Conservation (phyloP, 73 alveolate genomes). For the Paraurostyla sp. region DNA sequence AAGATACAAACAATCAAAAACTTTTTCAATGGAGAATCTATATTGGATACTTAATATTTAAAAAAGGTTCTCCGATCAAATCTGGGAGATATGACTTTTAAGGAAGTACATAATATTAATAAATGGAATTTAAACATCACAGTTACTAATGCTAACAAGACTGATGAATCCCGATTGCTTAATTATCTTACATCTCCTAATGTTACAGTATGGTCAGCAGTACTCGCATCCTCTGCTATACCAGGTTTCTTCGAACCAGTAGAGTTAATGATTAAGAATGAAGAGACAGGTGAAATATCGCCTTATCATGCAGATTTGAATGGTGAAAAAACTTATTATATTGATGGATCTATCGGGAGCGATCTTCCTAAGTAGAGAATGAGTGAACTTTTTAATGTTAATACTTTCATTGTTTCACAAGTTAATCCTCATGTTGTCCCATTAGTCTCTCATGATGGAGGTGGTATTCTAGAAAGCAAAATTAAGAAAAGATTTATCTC, state of each 20-base stretch:
- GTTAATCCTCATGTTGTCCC: slow-evolving; percentile 84
- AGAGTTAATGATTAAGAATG: slow-evolving; percentile 75
- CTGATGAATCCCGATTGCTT: slow-evolving; percentile 69
- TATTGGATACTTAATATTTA: slow-evolving; percentile 61
- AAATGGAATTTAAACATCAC: slow-evolving; percentile 80
- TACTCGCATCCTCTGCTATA: slow-evolving; percentile 77
- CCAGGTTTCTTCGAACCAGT: slow-evolving; percentile 82
- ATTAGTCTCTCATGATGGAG: slow-evolving; percentile 77
- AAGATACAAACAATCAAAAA: background rate
- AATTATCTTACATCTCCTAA: slow-evolving; percentile 86
- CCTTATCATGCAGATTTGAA: slow-evolving; percentile 66
- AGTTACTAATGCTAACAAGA: slow-evolving; percentile 60
- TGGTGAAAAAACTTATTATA: slow-evolving; percentile 35
- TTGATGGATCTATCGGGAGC: slow-evolving; percentile 79
- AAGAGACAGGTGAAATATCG: slow-evolving; percentile 60
- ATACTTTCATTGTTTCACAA: slow-evolving; percentile 80
- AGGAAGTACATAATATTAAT: slow-evolving; percentile 74
- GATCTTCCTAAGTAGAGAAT: slow-evolving; percentile 85
- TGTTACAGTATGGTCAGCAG: slow-evolving; percentile 81
- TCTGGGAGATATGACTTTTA: slow-evolving; percentile 78
- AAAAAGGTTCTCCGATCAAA: background rate
- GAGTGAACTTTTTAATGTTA: slow-evolving; percentile 84
- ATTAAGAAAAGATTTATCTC: slow-evolving; percentile 27
- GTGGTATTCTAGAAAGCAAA: slow-evolving; percentile 66
- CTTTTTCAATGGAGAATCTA: slow-evolving; percentile 56